phyloP scores from a whole-genome alignment of 2,329 filamentous ascomycete genomes.

The Hymenoscyphus fructigenus region DNA sequence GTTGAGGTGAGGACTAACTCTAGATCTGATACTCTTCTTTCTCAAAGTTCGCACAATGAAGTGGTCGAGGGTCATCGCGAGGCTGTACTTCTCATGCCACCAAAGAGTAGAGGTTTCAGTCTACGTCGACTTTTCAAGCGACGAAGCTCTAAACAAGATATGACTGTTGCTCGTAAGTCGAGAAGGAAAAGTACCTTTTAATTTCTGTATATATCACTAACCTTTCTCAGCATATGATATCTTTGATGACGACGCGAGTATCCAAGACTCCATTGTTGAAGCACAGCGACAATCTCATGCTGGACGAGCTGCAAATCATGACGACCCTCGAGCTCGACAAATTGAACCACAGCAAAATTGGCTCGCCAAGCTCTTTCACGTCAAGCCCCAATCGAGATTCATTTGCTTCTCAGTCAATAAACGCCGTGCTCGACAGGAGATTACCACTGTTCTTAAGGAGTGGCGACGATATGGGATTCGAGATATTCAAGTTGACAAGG shows the following conservation, averaged over 20 bases:
- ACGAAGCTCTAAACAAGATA: constrained; percentile 27
- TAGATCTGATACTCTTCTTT: constrained; percentile 16
- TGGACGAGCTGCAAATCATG: constrained; percentile 41
- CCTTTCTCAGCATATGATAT: constrained; percentile 27
- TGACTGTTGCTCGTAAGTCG: constrained; percentile 34
- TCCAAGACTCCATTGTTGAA: constrained; percentile 29
- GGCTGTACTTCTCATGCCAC: constrained; percentile 5
- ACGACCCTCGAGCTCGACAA: constrained; percentile 39
- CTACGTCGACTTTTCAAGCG: constrained; percentile 36
- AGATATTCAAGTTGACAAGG: constrained; percentile 76
- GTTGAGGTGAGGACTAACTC: constrained; percentile 21
- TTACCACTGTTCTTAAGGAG: constrained; percentile 71
- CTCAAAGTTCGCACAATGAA: constrained; percentile 23
- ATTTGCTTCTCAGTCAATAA: constrained; percentile 75
- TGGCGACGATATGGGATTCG: constrained; percentile 63
- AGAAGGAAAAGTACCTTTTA: not conserved
- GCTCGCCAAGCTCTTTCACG: constrained; percentile 84
- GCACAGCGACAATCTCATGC: constrained; percentile 24
- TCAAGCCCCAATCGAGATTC: constrained; percentile 76
- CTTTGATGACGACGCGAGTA: constrained; percentile 30
- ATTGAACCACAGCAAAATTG: constrained; percentile 76
- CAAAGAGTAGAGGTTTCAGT: constrained; percentile 34
- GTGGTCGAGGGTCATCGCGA: constrained; percentile 13
- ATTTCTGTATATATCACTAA: constrained; percentile 15
- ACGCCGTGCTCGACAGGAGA: constrained; percentile 72